phyloP scores from a whole-genome alignment of 768 basidiomycete genomes.

The Podaxis mareebaensis region DNA sequence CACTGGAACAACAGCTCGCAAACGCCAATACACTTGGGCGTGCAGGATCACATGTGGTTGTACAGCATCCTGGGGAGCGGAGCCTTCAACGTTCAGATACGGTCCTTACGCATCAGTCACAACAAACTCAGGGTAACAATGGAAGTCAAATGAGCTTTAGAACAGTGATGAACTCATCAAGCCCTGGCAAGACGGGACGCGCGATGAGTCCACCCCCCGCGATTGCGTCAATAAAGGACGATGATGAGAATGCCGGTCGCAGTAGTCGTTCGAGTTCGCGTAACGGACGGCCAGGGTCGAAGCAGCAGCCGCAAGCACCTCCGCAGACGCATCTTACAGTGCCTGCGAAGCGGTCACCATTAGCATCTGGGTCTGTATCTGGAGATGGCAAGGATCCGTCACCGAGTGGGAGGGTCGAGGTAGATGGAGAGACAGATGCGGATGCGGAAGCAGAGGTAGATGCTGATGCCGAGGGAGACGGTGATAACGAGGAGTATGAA shows the following conservation, averaged over 20 bases:
- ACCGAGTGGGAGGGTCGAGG: slow-evolving; percentile 25
- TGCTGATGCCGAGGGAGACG: slow-evolving; percentile 28
- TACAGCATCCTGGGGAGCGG: background rate
- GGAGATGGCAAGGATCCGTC: slow-evolving; percentile 26
- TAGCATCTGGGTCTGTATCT: slow-evolving; percentile 12
- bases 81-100: slow-evolving; percentile 17
- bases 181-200: slow-evolving; percentile 6
- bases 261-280: slow-evolving; percentile 11
- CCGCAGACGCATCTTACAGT: background rate
- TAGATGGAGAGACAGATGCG: slow-evolving; percentile 27
- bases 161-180: background rate
- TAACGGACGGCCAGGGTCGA: slow-evolving; percentile 3
- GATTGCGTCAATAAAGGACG: slow-evolving; percentile 13
- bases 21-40: slow-evolving; percentile 18
- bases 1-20: slow-evolving; percentile 46
- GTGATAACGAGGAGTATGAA: slow-evolving; percentile 28
- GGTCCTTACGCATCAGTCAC: slow-evolving; percentile 11
- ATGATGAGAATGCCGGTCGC: slow-evolving; percentile 7
- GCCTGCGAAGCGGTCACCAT: slow-evolving; percentile 8
- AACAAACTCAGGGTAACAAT: slow-evolving; percentile 5
- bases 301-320: background rate
- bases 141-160: slow-evolving; percentile 14
- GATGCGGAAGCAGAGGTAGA: slow-evolving; percentile 34
- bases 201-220: slow-evolving; percentile 14
- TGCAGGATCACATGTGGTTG: slow-evolving; percentile 18